Conservation (phyloP, 805 yeast species). For the Torulaspora indica region DNA sequence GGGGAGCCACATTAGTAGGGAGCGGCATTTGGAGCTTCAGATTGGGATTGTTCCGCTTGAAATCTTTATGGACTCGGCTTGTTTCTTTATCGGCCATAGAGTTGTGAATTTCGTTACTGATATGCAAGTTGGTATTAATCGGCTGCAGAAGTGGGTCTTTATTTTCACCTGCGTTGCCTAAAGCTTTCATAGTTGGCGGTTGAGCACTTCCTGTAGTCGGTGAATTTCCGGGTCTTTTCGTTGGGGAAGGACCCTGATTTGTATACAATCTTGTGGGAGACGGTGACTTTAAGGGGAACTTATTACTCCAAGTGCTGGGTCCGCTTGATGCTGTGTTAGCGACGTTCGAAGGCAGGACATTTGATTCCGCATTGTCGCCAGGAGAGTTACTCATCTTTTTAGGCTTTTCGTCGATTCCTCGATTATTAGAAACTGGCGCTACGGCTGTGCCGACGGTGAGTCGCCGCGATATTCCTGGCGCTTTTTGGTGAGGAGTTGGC, state of each 20-base stretch:
- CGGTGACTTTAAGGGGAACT: slow-evolving; percentile 11
- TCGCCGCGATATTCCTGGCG: slow-evolving; percentile 29
- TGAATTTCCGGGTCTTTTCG: slow-evolving; percentile 13
- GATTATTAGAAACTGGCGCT: slow-evolving; percentile 5
- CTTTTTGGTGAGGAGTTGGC: slow-evolving; percentile 20
- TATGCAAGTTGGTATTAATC: slow-evolving; percentile 32
- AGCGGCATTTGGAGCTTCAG: slow-evolving; percentile 71
- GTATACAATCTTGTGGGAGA: slow-evolving; percentile 14
- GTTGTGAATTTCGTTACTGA: slow-evolving; percentile 1
- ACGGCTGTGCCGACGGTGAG: slow-evolving; percentile 25
- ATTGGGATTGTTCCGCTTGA: slow-evolving; percentile 48
- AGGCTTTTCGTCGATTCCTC: slow-evolving; percentile 15
- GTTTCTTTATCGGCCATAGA: slow-evolving; percentile 18
- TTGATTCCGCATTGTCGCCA: slow-evolving; percentile 12
- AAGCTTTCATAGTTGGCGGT: slow-evolving; percentile 41
- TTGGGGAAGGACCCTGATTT: slow-evolving; percentile 15
- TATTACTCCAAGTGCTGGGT: slow-evolving; percentile 1
- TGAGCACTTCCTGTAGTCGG: slow-evolving; percentile 30
- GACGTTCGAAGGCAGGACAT: slow-evolving; percentile 2
- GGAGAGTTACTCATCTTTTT: slow-evolving; percentile 16
- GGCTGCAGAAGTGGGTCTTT: slow-evolving; percentile 35
- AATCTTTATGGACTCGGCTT: slow-evolving; percentile 32
- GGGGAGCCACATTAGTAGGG: slow-evolving; percentile 46
- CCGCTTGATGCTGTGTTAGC: slow-evolving; percentile 1
- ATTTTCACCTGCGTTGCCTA: slow-evolving; percentile 18